These are phyloP conservation scores for Erodium texanum DNA, from an alignment of 441 rosid genomes.

Conservation along the genomic window DNA sequence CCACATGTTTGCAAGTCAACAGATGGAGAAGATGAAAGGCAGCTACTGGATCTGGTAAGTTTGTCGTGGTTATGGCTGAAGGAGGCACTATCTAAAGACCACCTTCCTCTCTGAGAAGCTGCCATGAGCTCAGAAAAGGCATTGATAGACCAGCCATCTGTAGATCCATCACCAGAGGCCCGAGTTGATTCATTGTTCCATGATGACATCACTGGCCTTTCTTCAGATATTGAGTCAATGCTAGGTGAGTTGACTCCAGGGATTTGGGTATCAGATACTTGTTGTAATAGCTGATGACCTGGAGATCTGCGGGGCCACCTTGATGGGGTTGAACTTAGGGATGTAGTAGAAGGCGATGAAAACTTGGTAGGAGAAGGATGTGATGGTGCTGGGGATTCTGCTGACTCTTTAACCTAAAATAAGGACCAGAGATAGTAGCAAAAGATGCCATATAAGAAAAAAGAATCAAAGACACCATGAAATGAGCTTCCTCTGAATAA, in stretches of 20 bases:
- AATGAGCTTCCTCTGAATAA: conserved; percentile 13
- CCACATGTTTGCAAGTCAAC: conserved; percentile 67
- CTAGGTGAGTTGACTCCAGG: conserved; percentile 43
- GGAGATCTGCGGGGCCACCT: conserved; percentile 37
- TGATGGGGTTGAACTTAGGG: conserved; percentile 30
- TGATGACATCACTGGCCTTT: conserved; percentile 37
- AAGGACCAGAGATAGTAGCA: conserved; percentile 9
- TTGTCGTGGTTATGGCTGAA: conserved; percentile 41
- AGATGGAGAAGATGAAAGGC: conserved; percentile 34
- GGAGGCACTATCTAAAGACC: conserved; percentile 53
- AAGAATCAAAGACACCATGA: conserved; percentile 8
- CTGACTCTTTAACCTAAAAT: conserved; percentile 42
- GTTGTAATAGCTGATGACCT: conserved; percentile 29
- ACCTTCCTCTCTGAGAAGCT: conserved; percentile 47
- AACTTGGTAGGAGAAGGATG: conserved; percentile 42
- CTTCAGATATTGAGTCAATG: conserved; percentile 43
- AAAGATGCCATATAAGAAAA: conserved; percentile 13
- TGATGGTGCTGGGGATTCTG: conserved; percentile 35
- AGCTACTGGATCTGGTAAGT: conserved; percentile 37
- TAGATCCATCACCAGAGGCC: conserved; percentile 57
- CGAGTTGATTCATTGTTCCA: conserved; percentile 45
- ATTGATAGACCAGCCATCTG: conserved; percentile 76
- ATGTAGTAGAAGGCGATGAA: conserved; percentile 40
- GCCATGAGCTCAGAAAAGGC: conserved; percentile 82
- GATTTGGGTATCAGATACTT: conserved; percentile 36